Evolutionary conservation across 2,329 filamentous ascomycete species (phyloP), one percentile per base, ranked within the genome.

Genomic region (Pseudocercospora musae): DNA sequence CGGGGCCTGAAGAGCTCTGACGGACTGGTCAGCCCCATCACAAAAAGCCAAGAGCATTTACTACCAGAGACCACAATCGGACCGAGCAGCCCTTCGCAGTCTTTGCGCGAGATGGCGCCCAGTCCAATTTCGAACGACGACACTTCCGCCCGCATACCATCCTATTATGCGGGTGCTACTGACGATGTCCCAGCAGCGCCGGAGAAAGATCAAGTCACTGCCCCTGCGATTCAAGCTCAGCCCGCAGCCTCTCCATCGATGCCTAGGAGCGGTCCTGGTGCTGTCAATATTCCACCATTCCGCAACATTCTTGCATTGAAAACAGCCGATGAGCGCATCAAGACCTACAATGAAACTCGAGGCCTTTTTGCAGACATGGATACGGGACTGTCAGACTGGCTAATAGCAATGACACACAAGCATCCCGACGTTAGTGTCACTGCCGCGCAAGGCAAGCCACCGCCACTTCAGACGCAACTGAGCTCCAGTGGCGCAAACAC

Each of bases 231-330:
- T 37, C 52, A 40, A 33, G 29, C 18, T 20, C 52, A 33, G 18
- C 53, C 62, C 18, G 58, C 46, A 4, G 18, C 62, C 27, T 62
- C 62, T 4, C 52, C 60, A 3, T 53, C 58, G 5, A 52, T 25
- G 15, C 42, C 65, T 9, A 63, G 63, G 55, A 60, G 54, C 59
- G 31, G 25, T 25, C 55, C 58, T 15, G 49, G 50, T 49, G 60
- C 59, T 21, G 57, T 53, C 15, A 82, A 79, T 52, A 78, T 85
- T 40, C 81, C 84, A 66, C 80, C 84, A 1, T 93, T 96, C 76
- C 85, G 87, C 56, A 89, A 96, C 62, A 96, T 97, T 64, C 82
- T 92, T 70, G 86, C 85, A 8, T 81, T 95, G 55, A 81, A 84
- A 15, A 85, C 84, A 1, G 76, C 87, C 0, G 75, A 82, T 13